Base-by-base conservation (phyloP, 2,329 filamentous ascomycete species). In the Cyclaneusma minus region DNA sequence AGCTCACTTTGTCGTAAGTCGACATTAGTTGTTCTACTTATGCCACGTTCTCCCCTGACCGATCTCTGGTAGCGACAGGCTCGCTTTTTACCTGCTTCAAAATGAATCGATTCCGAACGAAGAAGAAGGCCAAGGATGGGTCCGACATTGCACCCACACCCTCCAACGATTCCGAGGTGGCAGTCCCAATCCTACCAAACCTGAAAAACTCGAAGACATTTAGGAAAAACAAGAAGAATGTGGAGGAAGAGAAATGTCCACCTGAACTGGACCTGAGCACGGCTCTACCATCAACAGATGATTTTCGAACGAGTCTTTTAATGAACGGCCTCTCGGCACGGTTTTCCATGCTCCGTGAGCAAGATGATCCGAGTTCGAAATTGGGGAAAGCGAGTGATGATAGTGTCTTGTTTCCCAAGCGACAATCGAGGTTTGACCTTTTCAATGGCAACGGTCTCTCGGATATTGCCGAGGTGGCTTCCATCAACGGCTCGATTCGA, bases 281-380 rank as follows among this genome's bases (percentile, higher is more conserved):
- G 8, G 85, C 72, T 1, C 59, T 98, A 3, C 89, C 89, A 2
- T 64, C 84, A 0, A 74, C 60, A 24, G 83, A 95, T 51, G 77
- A 95, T 45, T 95, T 98, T 51, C 72, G 89, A 30, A 98, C 89
- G 3, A 95, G 89, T 59, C 58, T 98, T 31, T 62, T 98, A 35
- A 92, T 98, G 87, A 85, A 83, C 1, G 87, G 85, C 21, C 64
- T 98, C 4, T 95, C 87, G 0, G 83, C 85, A 8, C 74, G 89
- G 5, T 98, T 98, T 50, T 95, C 87, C 40, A 95, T 95, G 87
- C 59, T 95, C 16, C 65, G 83, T 42, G 87, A 94, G 51, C 87
- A 94, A 49, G 85, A 94, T 48, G 84, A 94, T 43, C 87, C 87
- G 1, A 76, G 61, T 35, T 87, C 83, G 2, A 79, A 84, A 48